Evolutionary conservation across 208 protist species (phyloP).

Genomic region (Acanthamoeba castellanii): DNA sequence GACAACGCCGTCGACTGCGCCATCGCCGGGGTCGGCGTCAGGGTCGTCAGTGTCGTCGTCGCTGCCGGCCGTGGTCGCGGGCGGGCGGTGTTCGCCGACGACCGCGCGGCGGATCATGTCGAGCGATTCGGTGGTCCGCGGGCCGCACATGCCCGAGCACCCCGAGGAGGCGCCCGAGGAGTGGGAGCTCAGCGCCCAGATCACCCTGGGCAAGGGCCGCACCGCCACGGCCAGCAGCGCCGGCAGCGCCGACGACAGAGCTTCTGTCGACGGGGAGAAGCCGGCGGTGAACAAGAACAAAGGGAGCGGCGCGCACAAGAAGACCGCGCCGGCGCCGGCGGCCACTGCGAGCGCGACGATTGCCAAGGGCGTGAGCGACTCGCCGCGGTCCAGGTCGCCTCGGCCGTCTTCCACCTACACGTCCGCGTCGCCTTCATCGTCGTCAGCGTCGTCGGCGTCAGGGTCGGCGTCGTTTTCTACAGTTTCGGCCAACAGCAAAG

Average conservation of each 20-base stretch:
- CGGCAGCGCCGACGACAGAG: background rate
- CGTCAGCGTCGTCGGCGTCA: background rate
- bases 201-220: background rate
- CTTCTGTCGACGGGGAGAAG: too few species aligned
- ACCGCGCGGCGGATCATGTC: background rate
- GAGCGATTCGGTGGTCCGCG: slow-evolving; percentile 1
- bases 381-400: too few species aligned
- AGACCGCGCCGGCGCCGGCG: too few species aligned
- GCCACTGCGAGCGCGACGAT: too few species aligned
- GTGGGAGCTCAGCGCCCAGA: slow-evolving; percentile 23
- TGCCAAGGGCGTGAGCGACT: too few species aligned
- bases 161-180: slow-evolving; percentile 18
- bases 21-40: background rate
- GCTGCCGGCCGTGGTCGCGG: background rate
- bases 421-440: background rate
- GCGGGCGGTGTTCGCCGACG: background rate
- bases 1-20: background rate
- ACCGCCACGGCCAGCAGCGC: background rate
- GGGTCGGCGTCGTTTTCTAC: background rate
- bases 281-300: too few species aligned
- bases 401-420: too few species aligned
- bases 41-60: background rate
- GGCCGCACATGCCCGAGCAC: background rate
- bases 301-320: too few species aligned
- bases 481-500: background rate